phyloP scores from a whole-genome alignment of 176 grass and related monocot genomes.

The Eragrostis nindensis region DNA sequence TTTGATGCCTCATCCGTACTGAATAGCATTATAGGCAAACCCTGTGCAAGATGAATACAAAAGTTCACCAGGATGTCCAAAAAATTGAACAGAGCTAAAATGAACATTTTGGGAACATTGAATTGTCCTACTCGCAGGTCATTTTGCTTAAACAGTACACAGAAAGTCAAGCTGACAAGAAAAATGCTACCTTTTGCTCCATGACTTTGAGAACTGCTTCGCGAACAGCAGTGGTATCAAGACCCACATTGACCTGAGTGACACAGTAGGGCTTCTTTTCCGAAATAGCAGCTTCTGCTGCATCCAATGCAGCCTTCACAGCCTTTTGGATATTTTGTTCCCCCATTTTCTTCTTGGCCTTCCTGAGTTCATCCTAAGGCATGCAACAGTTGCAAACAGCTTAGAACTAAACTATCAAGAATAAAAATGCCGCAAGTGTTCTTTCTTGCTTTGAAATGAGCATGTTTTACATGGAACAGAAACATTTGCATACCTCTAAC shows the following conservation, averaged over 20 bases:
- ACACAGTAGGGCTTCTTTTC: conserved; percentile 72
- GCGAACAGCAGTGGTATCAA: conserved; percentile 76
- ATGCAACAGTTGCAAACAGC: conserved; percentile 20
- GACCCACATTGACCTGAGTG: conserved; percentile 63
- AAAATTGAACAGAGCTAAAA: background rate
- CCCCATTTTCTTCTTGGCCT: conserved; percentile 88
- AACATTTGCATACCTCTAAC: conserved; percentile 68
- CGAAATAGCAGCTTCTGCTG: conserved; percentile 70
- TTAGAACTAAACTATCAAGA: background rate
- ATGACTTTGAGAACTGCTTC: conserved; percentile 91
- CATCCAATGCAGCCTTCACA: conserved; percentile 59
- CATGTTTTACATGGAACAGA: background rate
- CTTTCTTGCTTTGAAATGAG: background rate
- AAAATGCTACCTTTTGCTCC: conserved; percentile 57
- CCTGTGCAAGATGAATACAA: conserved; percentile 42
- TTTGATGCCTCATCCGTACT: conserved; percentile 73
- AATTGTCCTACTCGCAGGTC: background rate
- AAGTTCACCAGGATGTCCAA: conserved; percentile 5
- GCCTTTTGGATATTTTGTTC: conserved; percentile 92
- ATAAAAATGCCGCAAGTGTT: background rate
- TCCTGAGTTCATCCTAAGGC: conserved; percentile 75
- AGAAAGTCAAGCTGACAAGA: background rate
- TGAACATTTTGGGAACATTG: background rate
- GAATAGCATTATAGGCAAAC: conserved; percentile 85
- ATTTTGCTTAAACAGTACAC: conserved; percentile 2